phyloP scores from a whole-genome alignment of 495 filamentous ascomycete genomes.

The Chaetomium cochliodes region DNA sequence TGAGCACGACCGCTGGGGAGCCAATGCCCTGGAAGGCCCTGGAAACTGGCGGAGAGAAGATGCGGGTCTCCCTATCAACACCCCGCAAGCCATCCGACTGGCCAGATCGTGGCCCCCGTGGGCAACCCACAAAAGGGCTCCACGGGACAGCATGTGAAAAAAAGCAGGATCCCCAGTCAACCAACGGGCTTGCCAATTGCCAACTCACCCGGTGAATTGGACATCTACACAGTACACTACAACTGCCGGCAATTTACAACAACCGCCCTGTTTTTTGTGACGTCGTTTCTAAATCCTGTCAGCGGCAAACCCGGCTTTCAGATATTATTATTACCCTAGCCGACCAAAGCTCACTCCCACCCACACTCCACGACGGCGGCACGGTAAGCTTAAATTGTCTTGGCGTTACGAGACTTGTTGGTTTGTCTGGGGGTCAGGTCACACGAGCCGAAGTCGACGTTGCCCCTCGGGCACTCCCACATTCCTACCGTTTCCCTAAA shows the following conservation, averaged over 20 bases:
- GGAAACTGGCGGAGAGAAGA: constrained; percentile 3
- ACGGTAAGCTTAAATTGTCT: constrained; percentile 16
- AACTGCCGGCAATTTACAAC: background rate
- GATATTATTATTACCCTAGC: background rate
- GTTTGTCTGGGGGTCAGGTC: background rate
- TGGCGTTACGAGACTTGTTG: constrained; percentile 21
- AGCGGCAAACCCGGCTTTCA: background rate
- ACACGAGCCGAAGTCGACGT: constrained; percentile 11
- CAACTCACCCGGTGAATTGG: constrained; percentile 1
- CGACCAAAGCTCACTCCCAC: background rate
- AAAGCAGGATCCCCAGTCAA: constrained; percentile 21
- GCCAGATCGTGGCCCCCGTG: constrained; percentile 10
- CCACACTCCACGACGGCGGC: constrained; percentile 4
- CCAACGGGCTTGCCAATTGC: background rate
- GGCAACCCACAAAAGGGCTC: constrained; percentile 18
- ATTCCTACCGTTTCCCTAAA: background rate
- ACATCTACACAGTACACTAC: background rate
- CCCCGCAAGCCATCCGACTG: background rate
- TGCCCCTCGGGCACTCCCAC: constrained; percentile 9
- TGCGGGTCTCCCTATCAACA: constrained; percentile 9
- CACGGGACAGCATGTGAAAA: constrained; percentile 23
- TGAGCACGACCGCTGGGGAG: background rate
- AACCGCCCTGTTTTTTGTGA: constrained; percentile 1
- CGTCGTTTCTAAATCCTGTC: constrained; percentile 4
- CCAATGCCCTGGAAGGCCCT: constrained; percentile 12